phyloP scores from a whole-genome alignment of 768 basidiomycete species.

The Auriscalpium orientale region DNA sequence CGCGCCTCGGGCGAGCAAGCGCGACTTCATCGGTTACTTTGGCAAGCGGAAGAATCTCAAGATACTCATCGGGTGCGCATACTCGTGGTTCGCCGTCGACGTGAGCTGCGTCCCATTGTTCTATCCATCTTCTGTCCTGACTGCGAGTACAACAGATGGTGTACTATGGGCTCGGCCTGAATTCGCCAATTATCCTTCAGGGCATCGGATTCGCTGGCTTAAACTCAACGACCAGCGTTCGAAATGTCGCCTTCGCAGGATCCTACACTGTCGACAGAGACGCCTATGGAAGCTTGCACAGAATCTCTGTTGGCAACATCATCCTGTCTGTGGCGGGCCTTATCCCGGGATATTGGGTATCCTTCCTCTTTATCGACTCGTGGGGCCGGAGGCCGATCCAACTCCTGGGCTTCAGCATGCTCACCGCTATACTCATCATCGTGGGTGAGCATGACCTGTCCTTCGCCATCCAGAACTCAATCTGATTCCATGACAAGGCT shows the following conservation, averaged over 20 bases:
- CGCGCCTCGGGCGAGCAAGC: constrained; percentile 58
- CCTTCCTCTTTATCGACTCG: constrained; percentile 59
- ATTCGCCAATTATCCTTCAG: constrained; percentile 66
- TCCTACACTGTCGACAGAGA: not conserved
- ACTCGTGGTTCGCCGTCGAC: constrained; percentile 87
- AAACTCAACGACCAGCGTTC: constrained; percentile 21
- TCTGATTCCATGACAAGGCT: constrained; percentile 5
- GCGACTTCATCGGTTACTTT: constrained; percentile 67
- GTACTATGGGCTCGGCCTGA: constrained; percentile 85
- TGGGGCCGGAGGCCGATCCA: constrained; percentile 84
- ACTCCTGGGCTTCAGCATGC: constrained; percentile 63
- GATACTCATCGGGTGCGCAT: constrained; percentile 68
- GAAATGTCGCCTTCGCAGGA: too few relatives aligned
- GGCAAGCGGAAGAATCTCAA: constrained; percentile 72
- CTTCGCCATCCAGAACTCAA: not conserved
- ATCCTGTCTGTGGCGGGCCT: constrained; percentile 72
- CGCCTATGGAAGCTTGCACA: constrained; percentile 47
- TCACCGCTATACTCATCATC: constrained; percentile 58
- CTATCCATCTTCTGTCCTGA: constrained; percentile 15
- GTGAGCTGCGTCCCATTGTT: constrained; percentile 34
- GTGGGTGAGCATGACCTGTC: constrained; percentile 43
- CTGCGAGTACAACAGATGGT: constrained; percentile 46
- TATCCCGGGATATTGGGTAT: constrained; percentile 73
- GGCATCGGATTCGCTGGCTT: constrained; percentile 68
- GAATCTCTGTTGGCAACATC: constrained; percentile 67